Base-by-base conservation (phyloP, 2,329 filamentous ascomycete species). In the Trichoderma sp. region DNA sequence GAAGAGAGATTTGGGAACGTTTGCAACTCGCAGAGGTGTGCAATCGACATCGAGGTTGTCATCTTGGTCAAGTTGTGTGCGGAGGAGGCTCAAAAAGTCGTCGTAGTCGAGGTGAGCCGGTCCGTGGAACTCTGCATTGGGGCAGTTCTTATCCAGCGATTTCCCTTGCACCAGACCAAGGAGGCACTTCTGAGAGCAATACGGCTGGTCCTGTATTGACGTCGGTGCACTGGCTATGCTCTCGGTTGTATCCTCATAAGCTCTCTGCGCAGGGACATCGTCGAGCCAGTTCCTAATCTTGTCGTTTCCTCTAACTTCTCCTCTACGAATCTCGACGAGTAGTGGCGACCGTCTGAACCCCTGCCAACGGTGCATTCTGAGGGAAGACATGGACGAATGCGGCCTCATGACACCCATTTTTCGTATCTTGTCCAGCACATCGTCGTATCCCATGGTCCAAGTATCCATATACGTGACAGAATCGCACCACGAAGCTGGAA, bases 381-480 rank as follows among this genome's bases (percentile, higher is more conserved):
- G 78, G 6, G 73, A 74, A 50, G 76, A 76, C 11, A 53, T 53
- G 47, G 50, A 62, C 63, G 43, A 65, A 61, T 65, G 72, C 3
- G 68, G 73, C 30, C 59, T 53, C 55, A 77, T 78, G 20, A 75
- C 75, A 6, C 72, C 73, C 32, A 73, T 73, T 58, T n/a, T 61
- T 8, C 75, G 78, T 7, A 78, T 79, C 8, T 72, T 77, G 6
- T 73, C 74, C 8, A 80, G 62, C 0, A 80, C 43, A 30, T 80
- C 76, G 9, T 81, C 75, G 69, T 77, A 79, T 74, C 83, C 79
- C 1, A 81, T 75, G 43, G 74, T 76, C 82, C 78, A 84, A 26
- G 69, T 78, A 32, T 76, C 75, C 66, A 83, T 78, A 6, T 62
- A 58, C 23, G 71, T 71, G 34, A 79, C 74, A 12, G 70, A 73